Conservation (phyloP, 768 basidiomycete genomes). For the Russula griseocarnosa region DNA sequence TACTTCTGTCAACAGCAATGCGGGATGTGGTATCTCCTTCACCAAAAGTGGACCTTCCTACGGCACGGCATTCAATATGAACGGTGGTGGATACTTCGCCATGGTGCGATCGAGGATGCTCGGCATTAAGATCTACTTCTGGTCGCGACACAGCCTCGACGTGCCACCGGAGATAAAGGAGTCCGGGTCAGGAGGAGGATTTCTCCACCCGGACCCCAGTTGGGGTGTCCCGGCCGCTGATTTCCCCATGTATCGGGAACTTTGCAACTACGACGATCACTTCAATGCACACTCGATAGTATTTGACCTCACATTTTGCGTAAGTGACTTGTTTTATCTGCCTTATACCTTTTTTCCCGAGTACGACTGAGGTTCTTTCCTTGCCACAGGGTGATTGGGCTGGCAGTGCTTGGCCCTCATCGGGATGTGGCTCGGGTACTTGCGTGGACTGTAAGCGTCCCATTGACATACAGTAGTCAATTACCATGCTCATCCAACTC, state of each 20-base stretch:
- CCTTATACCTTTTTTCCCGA: constrained; percentile 33
- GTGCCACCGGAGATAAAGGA: constrained; percentile 44
- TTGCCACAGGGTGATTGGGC: constrained; percentile 25
- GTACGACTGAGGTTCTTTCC: not conserved
- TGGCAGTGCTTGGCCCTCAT: constrained; percentile 5
- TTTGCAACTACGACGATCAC: constrained; percentile 51
- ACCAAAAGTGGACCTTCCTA: constrained; percentile 40
- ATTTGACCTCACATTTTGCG: constrained; percentile 62
- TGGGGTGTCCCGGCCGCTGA: constrained; percentile 50
- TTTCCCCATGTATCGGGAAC: constrained; percentile 41
- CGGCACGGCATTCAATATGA: constrained; percentile 46
- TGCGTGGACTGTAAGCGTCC: constrained; percentile 48
- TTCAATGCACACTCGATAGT: constrained; percentile 52
- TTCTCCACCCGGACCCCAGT: constrained; percentile 11
- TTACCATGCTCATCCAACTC: not conserved
- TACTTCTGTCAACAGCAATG: constrained; percentile 47
- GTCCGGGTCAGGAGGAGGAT: not conserved
- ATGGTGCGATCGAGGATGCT: constrained; percentile 40
- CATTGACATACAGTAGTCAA: not conserved
- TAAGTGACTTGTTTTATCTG: constrained; percentile 32
- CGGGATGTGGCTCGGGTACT: constrained; percentile 39
- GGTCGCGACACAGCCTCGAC: constrained; percentile 40
- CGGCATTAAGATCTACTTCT: constrained; percentile 62
- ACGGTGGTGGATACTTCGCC: constrained; percentile 59
- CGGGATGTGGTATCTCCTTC: constrained; percentile 57